phyloP scores from a whole-genome alignment of 2,329 filamentous ascomycete species.

The Aspergillus ibericus region DNA sequence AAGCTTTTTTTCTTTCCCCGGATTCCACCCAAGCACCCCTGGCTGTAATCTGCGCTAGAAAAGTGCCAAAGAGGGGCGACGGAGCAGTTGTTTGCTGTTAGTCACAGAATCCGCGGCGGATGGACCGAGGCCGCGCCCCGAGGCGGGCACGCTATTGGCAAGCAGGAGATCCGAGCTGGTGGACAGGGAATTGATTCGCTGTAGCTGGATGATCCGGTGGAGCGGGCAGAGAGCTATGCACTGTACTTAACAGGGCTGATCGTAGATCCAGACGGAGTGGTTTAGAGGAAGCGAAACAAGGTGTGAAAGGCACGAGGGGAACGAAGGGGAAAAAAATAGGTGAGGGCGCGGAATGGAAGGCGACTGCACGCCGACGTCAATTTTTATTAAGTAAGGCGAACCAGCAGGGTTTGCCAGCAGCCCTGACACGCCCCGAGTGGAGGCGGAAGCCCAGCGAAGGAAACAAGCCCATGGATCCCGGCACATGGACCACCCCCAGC shows the following conservation, averaged over 20 bases:
- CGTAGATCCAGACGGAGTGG: neutral
- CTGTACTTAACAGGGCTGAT: conserved; percentile 1
- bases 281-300: neutral
- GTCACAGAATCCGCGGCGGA: conserved; percentile 32
- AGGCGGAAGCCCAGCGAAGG: neutral
- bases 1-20: conserved; percentile 31
- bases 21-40: conserved; percentile 28
- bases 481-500: neutral
- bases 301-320: conserved; percentile 1
- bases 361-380: conserved; percentile 3
- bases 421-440: neutral
- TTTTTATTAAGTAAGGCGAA: conserved; percentile 11
- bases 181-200: conserved; percentile 3
- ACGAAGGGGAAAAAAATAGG: neutral
- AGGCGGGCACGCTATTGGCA: conserved; percentile 16
- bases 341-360: neutral
- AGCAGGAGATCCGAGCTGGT: conserved; percentile 8
- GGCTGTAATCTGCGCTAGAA: conserved; percentile 16
- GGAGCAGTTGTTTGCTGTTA: conserved; percentile 34
- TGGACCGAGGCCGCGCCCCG: conserved; percentile 15
- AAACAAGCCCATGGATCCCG: neutral
- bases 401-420: neutral
- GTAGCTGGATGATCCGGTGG: neutral
- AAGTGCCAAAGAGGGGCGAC: conserved; percentile 23
- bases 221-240: neutral